These are phyloP conservation scores for Iberis pinnata DNA, from an alignment of 345 rosid species.

Conservation along the genomic window DNA sequence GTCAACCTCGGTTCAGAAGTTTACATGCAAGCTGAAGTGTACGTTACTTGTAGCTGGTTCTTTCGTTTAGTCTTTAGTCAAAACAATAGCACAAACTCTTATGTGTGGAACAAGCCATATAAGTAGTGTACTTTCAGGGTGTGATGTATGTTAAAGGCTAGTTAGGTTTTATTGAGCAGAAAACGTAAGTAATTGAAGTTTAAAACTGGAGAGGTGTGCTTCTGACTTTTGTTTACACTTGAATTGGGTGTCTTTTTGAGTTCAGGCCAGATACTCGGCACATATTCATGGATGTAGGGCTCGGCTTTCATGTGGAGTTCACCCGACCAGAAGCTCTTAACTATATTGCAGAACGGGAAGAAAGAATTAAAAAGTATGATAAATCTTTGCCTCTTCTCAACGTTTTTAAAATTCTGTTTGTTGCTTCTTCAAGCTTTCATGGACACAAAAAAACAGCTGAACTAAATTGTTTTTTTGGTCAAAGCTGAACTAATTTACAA, in stretches of 20 bases:
- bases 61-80: neutral
- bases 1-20: constrained; percentile 97
- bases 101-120: neutral
- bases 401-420: neutral
- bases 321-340: constrained; percentile 76
- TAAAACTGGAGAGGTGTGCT: neutral
- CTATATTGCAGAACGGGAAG: constrained; percentile 52
- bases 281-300: constrained; percentile 67
- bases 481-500: no score
- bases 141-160: constrained; percentile 14
- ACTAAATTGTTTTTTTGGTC: no score
- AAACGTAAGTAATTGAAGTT: neutral
- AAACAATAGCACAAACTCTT: neutral
- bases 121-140: neutral
- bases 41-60: constrained; percentile 29
- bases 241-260: constrained; percentile 9
- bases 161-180: neutral
- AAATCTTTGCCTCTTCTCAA: neutral
- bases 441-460: neutral
- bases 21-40: constrained; percentile 93
- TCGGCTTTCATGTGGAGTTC: constrained; percentile 79
- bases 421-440: neutral
- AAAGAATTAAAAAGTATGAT: constrained; percentile 49
- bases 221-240: constrained; percentile 11
- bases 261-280: constrained; percentile 60